Base-by-base conservation (phyloP, 2,329 filamentous ascomycete species). In the Periglandula ipomoeae region DNA sequence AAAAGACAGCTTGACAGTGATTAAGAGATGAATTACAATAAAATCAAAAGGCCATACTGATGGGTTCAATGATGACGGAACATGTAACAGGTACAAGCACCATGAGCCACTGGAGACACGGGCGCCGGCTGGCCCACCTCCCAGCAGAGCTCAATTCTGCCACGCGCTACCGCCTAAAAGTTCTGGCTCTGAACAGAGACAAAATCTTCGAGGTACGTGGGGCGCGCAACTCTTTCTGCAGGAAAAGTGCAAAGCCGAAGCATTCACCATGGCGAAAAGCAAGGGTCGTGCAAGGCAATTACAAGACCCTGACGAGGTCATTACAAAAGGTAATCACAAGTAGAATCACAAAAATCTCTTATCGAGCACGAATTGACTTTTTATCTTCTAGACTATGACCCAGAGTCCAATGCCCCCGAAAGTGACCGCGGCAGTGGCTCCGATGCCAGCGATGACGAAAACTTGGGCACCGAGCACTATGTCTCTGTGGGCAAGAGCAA, bases 381-480 rank as follows among this genome's bases (percentile, higher is more conserved):
- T 7, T 32, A 7, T 22, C n/a, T 46, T 43, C 20, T 38, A 91
- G 89, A 94, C 62, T 84, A 86, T 61, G 89, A 95, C 62, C 87
- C 87, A 0, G 89, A 94, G 70, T 81, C 78, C 56, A 78, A 81
- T 52, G 71, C 70, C 17, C 74, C 74, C 15, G 76, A 74, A 49
- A 76, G 77, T 48, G 78, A 78, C 39, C 73, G 65, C 13, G 76
- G 71, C 45, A 79, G 74, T 40, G 74, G 66, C 26, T 75, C 70
- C 54, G 71, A 70, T 17, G 71, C 66, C 15, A 74, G 73, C 57
- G 70, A 68, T 5, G 70, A 75, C 24, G 73, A 74, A 43, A 68
- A 78, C 52, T 74, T 75, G 10, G 89, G 85, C 19, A 85, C 90
- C 27, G 91, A 95, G 59, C 91, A 97, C 64, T 97, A 97, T 62